These are phyloP conservation scores for Yamadazyma songkhlaensis DNA, from an alignment of 1,139 yeast genomes.

Conservation along the genomic window DNA sequence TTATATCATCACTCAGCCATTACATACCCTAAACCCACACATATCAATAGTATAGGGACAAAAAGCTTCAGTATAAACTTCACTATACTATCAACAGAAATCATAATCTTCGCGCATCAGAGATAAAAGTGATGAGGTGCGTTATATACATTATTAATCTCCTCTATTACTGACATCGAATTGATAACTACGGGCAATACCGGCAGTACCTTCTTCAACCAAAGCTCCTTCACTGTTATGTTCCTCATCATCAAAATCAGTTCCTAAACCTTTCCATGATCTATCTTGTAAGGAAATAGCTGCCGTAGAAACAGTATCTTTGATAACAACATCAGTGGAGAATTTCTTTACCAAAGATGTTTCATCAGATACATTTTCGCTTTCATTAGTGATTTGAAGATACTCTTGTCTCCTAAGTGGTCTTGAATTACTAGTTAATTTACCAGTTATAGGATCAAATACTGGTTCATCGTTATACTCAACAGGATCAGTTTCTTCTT, in stretches of 20 bases:
- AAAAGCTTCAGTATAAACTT: neutral
- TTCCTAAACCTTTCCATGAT: conserved; percentile 89
- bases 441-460: conserved; percentile 88
- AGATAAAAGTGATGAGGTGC: too few relatives aligned
- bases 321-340: conserved; percentile 60
- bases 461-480: conserved; percentile 72
- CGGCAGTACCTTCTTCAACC: conserved; percentile 78
- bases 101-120: neutral
- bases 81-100: conserved; percentile 5
- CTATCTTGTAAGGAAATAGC: conserved; percentile 72
- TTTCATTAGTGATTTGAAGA: conserved; percentile 48
- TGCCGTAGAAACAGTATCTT: conserved; percentile 85
- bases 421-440: conserved; percentile 59
- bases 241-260: conserved; percentile 59
- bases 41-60: neutral
- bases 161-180: conserved; percentile 19
- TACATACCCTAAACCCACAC: conserved; percentile 1
- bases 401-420: conserved; percentile 74
- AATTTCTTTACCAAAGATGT: conserved; percentile 55
- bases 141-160: neutral
- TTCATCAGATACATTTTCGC: conserved; percentile 14
- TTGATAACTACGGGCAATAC: conserved; percentile 85
- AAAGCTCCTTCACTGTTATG: conserved; percentile 60
- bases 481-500: conserved; percentile 17
- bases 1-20: neutral